phyloP scores from a whole-genome alignment of 306 rosid genomes.

The Rubus parviflorus region DNA sequence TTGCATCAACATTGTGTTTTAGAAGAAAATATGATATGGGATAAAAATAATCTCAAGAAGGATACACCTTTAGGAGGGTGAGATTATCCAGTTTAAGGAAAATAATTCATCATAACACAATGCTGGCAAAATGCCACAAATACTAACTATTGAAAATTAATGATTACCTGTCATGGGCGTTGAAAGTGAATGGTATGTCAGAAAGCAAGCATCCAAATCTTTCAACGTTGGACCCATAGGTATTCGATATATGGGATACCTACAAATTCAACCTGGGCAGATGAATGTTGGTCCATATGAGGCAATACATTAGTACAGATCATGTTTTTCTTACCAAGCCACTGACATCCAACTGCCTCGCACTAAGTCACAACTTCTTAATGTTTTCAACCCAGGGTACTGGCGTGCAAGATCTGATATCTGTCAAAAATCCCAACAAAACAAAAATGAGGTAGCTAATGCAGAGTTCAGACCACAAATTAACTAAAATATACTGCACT shows the following conservation, averaged over 20 bases:
- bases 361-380: constrained; percentile 84
- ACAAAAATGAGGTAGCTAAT: constrained; percentile 25
- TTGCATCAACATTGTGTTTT: not conserved
- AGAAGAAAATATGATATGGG: not conserved
- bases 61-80: not conserved
- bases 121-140: not conserved
- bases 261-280: constrained; percentile 37
- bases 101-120: not conserved
- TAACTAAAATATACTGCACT: constrained; percentile 1
- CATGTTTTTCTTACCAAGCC: constrained; percentile 63
- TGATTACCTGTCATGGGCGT: constrained; percentile 69
- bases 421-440: constrained; percentile 41
- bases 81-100: not conserved
- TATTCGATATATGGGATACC: constrained; percentile 96
- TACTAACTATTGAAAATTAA: constrained; percentile 6
- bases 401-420: constrained; percentile 66
- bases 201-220: constrained; percentile 88
- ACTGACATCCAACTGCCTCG: constrained; percentile 88
- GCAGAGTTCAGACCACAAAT: constrained; percentile 20
- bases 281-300: constrained; percentile 25
- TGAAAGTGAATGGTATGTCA: constrained; percentile 80
- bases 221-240: constrained; percentile 86
- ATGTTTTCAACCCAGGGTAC: constrained; percentile 63
- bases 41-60: not conserved
- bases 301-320: constrained; percentile 19